phyloP scores from a whole-genome alignment of 2,329 filamentous ascomycete genomes.

The Verticillium nubilum region DNA sequence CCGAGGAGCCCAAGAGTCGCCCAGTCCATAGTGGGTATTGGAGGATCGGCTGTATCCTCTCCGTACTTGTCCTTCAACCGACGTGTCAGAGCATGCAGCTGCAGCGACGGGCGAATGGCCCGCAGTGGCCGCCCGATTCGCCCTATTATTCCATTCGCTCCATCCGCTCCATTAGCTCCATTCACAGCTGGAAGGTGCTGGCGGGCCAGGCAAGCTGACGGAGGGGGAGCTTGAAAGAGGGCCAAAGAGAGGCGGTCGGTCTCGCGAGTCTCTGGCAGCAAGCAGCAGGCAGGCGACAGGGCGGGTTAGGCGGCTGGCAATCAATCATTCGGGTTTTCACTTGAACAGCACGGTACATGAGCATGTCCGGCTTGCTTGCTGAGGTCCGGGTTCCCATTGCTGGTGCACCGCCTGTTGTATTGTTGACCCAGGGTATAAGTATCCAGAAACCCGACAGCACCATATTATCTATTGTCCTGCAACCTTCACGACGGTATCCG shows the following conservation, averaged over 20 bases:
- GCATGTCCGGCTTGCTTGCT: too few species aligned
- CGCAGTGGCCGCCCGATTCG: neutral
- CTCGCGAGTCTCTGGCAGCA: too few species aligned
- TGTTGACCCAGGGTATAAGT: neutral
- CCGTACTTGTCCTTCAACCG: neutral
- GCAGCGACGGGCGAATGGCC: neutral
- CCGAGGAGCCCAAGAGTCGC: neutral
- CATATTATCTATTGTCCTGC: neutral
- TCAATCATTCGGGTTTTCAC: neutral
- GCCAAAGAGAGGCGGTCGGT: too few species aligned
- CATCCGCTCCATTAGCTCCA: neutral
- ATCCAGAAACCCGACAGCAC: neutral
- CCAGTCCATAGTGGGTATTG: neutral
- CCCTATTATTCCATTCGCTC: neutral
- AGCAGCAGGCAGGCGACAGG: too few species aligned
- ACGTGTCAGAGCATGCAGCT: neutral
- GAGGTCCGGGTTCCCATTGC: constrained; percentile 5
- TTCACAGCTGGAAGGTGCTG: neutral
- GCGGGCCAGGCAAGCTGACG: neutral
- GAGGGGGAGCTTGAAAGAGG: too few species aligned
- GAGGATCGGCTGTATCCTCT: neutral
- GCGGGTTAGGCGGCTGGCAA: too few species aligned
- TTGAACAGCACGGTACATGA: too few species aligned
- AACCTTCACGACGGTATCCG: neutral
- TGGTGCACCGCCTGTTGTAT: too few species aligned